Percentiles rank a stretch among this genome's conserved stretches.
Conservation (phyloP, 768 basidiomycete genomes). For the Leccinum sublutescens region DNA sequence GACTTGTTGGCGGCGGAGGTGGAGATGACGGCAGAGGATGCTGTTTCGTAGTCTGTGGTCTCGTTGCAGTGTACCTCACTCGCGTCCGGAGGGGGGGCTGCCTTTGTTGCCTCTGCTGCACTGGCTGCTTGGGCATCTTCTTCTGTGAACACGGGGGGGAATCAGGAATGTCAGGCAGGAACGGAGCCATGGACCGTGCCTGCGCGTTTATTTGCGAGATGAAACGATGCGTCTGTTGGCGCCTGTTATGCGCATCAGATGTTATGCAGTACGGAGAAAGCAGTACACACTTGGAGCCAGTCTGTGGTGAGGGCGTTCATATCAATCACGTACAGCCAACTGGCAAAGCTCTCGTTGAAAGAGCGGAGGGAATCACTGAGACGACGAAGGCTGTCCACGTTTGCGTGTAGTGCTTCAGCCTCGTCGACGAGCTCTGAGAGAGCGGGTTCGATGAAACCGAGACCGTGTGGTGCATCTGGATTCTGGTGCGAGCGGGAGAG, state of each 20-base stretch:
- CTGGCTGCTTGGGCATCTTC: slow-evolving; percentile 47
- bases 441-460: slow-evolving; percentile 82
- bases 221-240: slow-evolving; percentile 59
- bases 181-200: slow-evolving; percentile 37
- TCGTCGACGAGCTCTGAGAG: slow-evolving; percentile 89
- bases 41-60: slow-evolving; percentile 36
- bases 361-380: slow-evolving; percentile 74
- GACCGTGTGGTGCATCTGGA: slow-evolving; percentile 76
- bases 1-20: slow-evolving; percentile 38
- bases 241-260: slow-evolving; percentile 39
- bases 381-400: slow-evolving; percentile 66
- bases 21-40: slow-evolving; percentile 12
- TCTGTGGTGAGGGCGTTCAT: slow-evolving; percentile 96
- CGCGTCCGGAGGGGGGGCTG: slow-evolving; percentile 23
- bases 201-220: slow-evolving; percentile 44
- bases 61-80: slow-evolving; percentile 28
- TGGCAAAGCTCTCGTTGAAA: slow-evolving; percentile 93
- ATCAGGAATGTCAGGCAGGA: background rate
- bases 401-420: slow-evolving; percentile 73
- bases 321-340: slow-evolving; percentile 87
- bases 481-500: slow-evolving; percentile 70
- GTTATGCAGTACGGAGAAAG: background rate
- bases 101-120: slow-evolving; percentile 53
- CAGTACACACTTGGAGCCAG: slow-evolving; percentile 69
- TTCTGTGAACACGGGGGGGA: slow-evolving; percentile 41